Conservation (phyloP, 1,284 basidiomycete genomes). For the Xanthoconium separans region DNA sequence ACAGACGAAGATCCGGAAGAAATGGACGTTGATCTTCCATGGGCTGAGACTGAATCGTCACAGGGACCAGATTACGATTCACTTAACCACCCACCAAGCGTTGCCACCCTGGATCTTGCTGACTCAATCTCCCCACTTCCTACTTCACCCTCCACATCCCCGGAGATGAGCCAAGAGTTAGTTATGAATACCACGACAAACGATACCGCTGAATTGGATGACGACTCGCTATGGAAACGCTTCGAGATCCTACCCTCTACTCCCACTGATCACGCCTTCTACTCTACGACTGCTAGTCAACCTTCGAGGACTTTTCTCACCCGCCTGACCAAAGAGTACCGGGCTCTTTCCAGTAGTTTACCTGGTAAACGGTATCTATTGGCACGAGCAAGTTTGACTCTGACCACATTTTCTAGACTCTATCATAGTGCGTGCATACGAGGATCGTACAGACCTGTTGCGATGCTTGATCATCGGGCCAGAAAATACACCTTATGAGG, state of each 20-base stretch:
- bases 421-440: slow-evolving; percentile 70
- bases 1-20: slow-evolving; percentile 29
- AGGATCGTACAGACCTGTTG: slow-evolving; percentile 84
- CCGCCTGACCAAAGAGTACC: slow-evolving; percentile 82
- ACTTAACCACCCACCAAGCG: slow-evolving; percentile 14
- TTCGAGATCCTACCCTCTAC: slow-evolving; percentile 77
- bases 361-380: slow-evolving; percentile 58
- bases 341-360: slow-evolving; percentile 73
- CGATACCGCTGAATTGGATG: slow-evolving; percentile 22
- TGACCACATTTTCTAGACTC: slow-evolving; percentile 46
- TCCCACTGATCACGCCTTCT: slow-evolving; percentile 81
- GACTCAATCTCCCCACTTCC: slow-evolving; percentile 29
- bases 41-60: slow-evolving; percentile 27
- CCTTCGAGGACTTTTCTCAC: slow-evolving; percentile 73
- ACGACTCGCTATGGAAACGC: slow-evolving; percentile 59
- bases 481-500: slow-evolving; percentile 89
- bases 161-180: slow-evolving; percentile 34
- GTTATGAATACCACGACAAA: slow-evolving; percentile 29
- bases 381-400: background rate
- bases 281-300: slow-evolving; percentile 54
- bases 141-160: slow-evolving; percentile 31
- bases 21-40: slow-evolving; percentile 30
- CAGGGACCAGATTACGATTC: slow-evolving; percentile 20
- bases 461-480: slow-evolving; percentile 91
- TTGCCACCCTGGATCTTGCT: slow-evolving; percentile 18